A percentile compares a stretch with the other conserved stretches of the same genome.
These are phyloP conservation scores for Dactylonectria macrodidyma DNA, from an alignment of 2,329 filamentous ascomycete genomes.

Conservation along the genomic window DNA sequence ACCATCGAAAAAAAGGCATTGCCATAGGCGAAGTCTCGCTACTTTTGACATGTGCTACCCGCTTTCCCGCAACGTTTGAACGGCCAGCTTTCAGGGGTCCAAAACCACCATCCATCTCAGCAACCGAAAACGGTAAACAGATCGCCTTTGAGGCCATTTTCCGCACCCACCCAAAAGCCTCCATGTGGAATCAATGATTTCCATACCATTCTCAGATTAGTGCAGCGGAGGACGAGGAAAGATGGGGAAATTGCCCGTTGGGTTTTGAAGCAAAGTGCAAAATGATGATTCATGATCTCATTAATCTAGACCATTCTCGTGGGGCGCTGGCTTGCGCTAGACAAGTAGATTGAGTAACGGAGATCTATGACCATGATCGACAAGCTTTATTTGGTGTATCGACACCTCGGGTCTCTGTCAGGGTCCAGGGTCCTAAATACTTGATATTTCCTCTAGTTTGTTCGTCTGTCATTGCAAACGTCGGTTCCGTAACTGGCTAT, in stretches of 20 bases:
- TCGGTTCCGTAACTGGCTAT: too few relatives aligned
- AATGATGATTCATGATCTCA: slow-evolving; percentile 45
- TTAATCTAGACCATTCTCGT: not conserved
- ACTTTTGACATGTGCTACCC: not conserved
- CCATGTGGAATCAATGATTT: not conserved
- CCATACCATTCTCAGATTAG: not conserved
- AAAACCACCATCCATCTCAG: not conserved
- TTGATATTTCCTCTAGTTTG: not conserved
- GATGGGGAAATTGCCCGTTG: not conserved
- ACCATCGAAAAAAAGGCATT: not conserved
- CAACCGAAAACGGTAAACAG: slow-evolving; percentile 35
- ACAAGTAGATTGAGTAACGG: not conserved
- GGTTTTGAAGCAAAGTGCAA: not conserved
- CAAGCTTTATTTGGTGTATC: not conserved
- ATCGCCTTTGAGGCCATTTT: slow-evolving; percentile 21
- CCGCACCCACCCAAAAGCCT: not conserved
- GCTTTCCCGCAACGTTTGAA: not conserved
- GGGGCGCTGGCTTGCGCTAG: slow-evolving; percentile 30
- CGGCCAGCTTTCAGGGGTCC: slow-evolving; percentile 3
- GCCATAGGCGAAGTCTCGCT: not conserved
- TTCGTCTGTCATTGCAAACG: not conserved
- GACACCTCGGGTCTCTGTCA: not conserved
- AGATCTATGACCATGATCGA: not conserved
- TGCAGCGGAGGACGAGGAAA: not conserved
- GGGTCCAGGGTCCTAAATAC: not conserved